Conservation (phyloP, 2,329 filamentous ascomycete species). For the Pyricularia pennisetigena region DNA sequence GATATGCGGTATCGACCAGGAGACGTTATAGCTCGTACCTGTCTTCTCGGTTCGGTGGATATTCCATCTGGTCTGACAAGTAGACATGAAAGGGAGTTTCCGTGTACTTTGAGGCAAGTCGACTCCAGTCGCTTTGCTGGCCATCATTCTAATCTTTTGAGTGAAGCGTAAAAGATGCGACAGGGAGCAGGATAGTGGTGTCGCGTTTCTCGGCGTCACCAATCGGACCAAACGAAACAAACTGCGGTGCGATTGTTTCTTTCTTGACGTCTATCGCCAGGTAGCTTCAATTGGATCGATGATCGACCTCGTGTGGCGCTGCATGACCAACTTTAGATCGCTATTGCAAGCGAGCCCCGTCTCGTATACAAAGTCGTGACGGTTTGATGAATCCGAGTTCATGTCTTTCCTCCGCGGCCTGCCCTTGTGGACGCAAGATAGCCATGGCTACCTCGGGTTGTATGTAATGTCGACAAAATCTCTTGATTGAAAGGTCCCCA, state of each 20-base stretch:
- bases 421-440: not conserved
- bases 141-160: not conserved
- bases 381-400: too few species aligned
- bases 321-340: not conserved
- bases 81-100: not conserved
- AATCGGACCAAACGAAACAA: not conserved
- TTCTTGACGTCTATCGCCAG: not conserved
- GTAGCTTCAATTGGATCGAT: not conserved
- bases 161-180: not conserved
- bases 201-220: not conserved
- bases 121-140: not conserved
- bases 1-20: too few species aligned
- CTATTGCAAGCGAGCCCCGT: not conserved
- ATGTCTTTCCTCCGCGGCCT: not conserved
- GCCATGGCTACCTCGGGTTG: not conserved
- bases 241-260: not conserved
- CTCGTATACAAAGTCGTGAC: not conserved
- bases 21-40: not conserved
- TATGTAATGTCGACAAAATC: constrained; percentile 4
- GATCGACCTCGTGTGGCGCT: not conserved
- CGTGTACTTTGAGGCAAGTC: not conserved
- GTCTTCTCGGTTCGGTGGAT: not conserved
- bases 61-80: not conserved
- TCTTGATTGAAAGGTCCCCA: constrained; percentile 1
- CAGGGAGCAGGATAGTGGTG: not conserved